Evolutionary conservation across 1,284 basidiomycete species (phyloP), one percentile per base, ranked within the genome.

Genomic region (Meripilus lineatus): DNA sequence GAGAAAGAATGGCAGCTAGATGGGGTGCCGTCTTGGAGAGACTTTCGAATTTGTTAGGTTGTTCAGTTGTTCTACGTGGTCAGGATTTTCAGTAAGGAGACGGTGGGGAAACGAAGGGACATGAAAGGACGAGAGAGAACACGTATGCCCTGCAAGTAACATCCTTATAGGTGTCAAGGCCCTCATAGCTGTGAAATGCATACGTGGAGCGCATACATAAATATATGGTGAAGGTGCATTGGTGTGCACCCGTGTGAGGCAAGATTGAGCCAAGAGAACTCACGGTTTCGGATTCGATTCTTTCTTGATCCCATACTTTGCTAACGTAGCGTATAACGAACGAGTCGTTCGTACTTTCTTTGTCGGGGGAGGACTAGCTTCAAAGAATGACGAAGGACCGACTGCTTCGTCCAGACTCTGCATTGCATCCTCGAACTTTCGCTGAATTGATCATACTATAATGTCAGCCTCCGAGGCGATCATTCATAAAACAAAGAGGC

Each of bases 351-450:
- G 70, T 8, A 66, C 59, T 47, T 70, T 70, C 58, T 86, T 87
- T 3, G 69, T 55, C 21, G 72, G 65, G 5, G 73, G 72, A 20
- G 59, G 61, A n/a, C n/a, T 30, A 20, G 71, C 65, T 17, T 56
- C 45, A 6, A 24, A 51, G 41, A 65, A 61, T 7, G 64, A 44
- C 8, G 52, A 48, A 7, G 68, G 56, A 5, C 63, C 64, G 14
- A 82, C 72, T 15, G 77, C 81, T 42, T 69, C 73, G 52, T 87
- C 84, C 36, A 88, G 59, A 40, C 63, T 72, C 38, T 77, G 75
- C 42, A 88, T 73, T 21, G 81, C 84, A 63, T 87, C 84, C 48
- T 84, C 78, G 33, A 87, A 72, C 61, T 88, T 88, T 45, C 84
- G 75, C 81, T 88, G 54, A 5, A 21, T 15, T 13, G n/a, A n/a